phyloP scores from a whole-genome alignment of 75 land plant genomes.

The Cunninghamia lanceolata region DNA sequence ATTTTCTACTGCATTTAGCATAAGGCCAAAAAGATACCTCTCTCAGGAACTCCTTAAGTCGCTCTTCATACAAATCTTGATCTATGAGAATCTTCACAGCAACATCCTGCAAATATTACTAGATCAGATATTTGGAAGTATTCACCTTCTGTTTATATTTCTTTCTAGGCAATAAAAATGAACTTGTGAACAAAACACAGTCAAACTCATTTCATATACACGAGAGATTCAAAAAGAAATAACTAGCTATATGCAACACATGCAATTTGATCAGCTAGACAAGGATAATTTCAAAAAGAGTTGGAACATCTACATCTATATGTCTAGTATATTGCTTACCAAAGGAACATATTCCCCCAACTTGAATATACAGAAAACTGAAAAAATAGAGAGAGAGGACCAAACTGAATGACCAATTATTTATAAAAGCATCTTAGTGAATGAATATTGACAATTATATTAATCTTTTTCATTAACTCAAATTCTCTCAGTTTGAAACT shows the following conservation, averaged over 20 bases:
- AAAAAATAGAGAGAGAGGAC: neutral
- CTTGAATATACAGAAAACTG: neutral
- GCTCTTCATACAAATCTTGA: slow-evolving; percentile 75
- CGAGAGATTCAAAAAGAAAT: neutral
- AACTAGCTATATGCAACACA: neutral
- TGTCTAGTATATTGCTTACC: neutral
- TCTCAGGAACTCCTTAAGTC: slow-evolving; percentile 63
- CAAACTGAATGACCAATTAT: neutral
- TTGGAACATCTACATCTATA: neutral
- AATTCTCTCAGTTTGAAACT: no score
- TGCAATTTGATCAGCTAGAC: neutral
- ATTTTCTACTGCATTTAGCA: neutral
- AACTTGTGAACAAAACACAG: neutral
- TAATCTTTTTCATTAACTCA: no score
- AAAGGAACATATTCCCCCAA: neutral
- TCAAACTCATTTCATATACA: neutral
- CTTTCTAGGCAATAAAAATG: neutral
- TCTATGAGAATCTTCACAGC: slow-evolving; percentile 95
- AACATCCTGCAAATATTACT: slow-evolving; percentile 58
- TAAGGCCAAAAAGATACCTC: slow-evolving; percentile 49
- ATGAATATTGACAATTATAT: neutral
- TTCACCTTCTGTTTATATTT: neutral
- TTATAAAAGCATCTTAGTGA: neutral
- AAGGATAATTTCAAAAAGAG: neutral
- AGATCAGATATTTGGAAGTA: neutral